phyloP scores from a whole-genome alignment of 805 yeast species.

The Metschnikowia hibisci region DNA sequence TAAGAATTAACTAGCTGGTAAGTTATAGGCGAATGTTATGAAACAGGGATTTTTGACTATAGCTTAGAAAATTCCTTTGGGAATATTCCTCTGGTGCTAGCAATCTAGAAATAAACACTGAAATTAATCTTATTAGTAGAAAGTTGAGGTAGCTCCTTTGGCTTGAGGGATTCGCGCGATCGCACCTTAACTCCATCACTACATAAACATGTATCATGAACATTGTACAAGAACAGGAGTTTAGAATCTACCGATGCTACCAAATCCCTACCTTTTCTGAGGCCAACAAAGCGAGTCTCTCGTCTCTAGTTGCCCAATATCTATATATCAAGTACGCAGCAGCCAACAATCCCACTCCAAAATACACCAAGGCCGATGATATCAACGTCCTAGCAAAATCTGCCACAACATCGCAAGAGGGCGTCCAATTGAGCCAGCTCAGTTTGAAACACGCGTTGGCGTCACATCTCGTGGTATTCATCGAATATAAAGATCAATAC shows the following conservation, averaged over 20 bases:
- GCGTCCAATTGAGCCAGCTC: conserved; percentile 4
- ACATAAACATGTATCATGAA: conserved; percentile 2
- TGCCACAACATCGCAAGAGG: background rate
- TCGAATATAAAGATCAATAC: conserved; percentile 1
- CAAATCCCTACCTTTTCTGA: conserved; percentile 7
- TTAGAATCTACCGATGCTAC: conserved; percentile 7
- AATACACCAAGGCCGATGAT: conserved; percentile 9
- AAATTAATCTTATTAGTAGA: background rate
- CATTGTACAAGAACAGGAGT: conserved; percentile 11
- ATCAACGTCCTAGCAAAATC: conserved; percentile 4
- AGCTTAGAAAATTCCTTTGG: conserved; percentile 7
- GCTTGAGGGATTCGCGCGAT: too few relatives aligned
- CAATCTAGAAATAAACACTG: background rate
- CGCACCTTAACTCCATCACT: background rate
- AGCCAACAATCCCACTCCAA: conserved; percentile 9
- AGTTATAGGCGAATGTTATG: conserved; percentile 9
- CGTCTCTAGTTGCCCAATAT: conserved; percentile 11
- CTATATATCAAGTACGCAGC: conserved; percentile 11
- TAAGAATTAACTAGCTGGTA: conserved; percentile 27
- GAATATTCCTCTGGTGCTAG: background rate
- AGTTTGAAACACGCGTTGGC: conserved; percentile 4
- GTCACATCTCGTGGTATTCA: conserved; percentile 9
- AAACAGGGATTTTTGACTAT: conserved; percentile 1
- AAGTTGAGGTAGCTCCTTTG: too few relatives aligned
- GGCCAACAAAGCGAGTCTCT: conserved; percentile 4